Percentiles rank a stretch among this genome's conserved stretches.
These are phyloP conservation scores for Suillus fuscotomentosus DNA, from an alignment of 768 basidiomycete genomes.

Conservation along the genomic window DNA sequence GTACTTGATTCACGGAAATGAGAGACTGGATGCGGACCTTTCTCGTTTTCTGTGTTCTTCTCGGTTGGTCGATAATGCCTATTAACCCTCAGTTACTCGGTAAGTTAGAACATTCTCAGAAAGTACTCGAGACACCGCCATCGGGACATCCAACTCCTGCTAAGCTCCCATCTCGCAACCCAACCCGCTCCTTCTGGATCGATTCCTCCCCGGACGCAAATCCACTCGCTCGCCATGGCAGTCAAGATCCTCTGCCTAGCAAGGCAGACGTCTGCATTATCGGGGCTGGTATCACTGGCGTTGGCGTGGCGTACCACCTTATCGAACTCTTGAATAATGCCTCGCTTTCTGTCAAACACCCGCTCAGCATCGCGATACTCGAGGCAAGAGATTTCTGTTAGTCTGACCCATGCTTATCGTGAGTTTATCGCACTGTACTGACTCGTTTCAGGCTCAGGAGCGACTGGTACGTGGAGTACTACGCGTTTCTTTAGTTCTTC, in stretches of 20 bases:
- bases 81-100: background rate
- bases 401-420: constrained; percentile 23
- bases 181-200: constrained; percentile 77
- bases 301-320: constrained; percentile 73
- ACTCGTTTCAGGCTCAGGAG: constrained; percentile 56
- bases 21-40: background rate
- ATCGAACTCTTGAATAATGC: constrained; percentile 30
- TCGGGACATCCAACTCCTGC: constrained; percentile 15
- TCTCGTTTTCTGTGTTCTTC: background rate
- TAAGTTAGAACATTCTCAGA: constrained; percentile 1
- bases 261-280: constrained; percentile 77
- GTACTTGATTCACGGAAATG: background rate
- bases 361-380: constrained; percentile 58
- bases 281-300: constrained; percentile 78
- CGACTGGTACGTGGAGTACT: constrained; percentile 55
- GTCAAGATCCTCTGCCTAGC: constrained; percentile 52
- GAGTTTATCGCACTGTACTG: constrained; percentile 2
- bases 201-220: constrained; percentile 54
- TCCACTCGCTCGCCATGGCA: constrained; percentile 67
- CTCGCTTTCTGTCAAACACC: constrained; percentile 9
- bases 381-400: constrained; percentile 87
- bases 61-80: background rate
- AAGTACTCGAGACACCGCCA: background rate
- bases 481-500: background rate
- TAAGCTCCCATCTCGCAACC: constrained; percentile 53